Conservation (phyloP, 75 land plant genomes). For the Picea sitchensis region DNA sequence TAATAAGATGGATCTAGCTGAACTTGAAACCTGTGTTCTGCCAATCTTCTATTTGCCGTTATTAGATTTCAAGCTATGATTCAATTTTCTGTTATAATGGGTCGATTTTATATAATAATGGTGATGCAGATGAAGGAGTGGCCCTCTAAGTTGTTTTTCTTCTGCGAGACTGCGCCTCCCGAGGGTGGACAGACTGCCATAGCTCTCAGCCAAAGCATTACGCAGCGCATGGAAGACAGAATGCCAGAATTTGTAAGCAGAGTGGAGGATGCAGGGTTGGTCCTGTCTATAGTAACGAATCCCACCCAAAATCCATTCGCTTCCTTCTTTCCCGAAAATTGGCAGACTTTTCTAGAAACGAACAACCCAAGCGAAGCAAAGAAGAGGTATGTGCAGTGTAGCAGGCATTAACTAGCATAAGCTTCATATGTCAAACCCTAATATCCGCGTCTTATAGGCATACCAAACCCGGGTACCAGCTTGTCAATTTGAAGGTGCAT, state of each 20-base stretch:
- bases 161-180: slow-evolving; percentile 28
- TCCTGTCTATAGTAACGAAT: slow-evolving; percentile 2
- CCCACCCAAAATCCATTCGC: slow-evolving; percentile 14
- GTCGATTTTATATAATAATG: background rate
- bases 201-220: slow-evolving; percentile 18
- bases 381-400: slow-evolving; percentile 16
- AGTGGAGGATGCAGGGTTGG: slow-evolving; percentile 17
- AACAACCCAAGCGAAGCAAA: slow-evolving; percentile 23
- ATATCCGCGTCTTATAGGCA: background rate
- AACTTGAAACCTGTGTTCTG: too few relatives aligned
- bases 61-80: too few relatives aligned
- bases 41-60: too few relatives aligned
- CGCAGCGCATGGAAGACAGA: slow-evolving; percentile 15
- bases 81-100: too few relatives aligned
- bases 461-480: too few relatives aligned
- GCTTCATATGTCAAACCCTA: background rate
- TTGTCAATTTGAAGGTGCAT: too few relatives aligned
- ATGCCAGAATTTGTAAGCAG: slow-evolving; percentile 21
- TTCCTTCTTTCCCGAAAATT: slow-evolving; percentile 25
- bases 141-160: slow-evolving; percentile 31
- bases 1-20: too few relatives aligned
- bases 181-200: slow-evolving; percentile 29
- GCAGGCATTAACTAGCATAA: too few relatives aligned
- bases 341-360: slow-evolving; percentile 23
- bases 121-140: slow-evolving; percentile 2